A percentile compares a stretch with the other conserved stretches of the same genome.
Evolutionary conservation across 176 grass and related monocot genomes (phyloP).

Genomic region (Eragrostis curvula): DNA sequence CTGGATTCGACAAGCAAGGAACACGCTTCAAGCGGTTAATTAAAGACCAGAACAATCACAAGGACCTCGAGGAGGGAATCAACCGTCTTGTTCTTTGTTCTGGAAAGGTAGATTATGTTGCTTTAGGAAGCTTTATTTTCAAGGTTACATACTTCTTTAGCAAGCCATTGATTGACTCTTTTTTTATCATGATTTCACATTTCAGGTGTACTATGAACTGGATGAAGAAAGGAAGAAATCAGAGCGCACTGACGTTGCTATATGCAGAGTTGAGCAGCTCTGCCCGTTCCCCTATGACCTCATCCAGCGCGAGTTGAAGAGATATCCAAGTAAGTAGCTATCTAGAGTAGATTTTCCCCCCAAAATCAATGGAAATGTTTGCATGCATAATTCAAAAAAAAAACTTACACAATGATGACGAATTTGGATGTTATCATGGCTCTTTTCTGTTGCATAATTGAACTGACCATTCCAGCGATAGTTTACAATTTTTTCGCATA

Average conservation of each 20-base stretch:
- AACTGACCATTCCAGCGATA: neutral
- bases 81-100: slow-evolving; percentile 89
- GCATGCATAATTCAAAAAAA: too few relatives aligned
- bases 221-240: slow-evolving; percentile 85
- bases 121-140: slow-evolving; percentile 4
- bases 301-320: slow-evolving; percentile 93
- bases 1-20: slow-evolving; percentile 98
- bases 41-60: slow-evolving; percentile 85
- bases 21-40: slow-evolving; percentile 96
- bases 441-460: neutral
- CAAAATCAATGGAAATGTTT: neutral
- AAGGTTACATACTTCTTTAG: neutral
- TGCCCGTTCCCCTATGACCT: slow-evolving; percentile 92
- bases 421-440: neutral
- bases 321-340: slow-evolving; percentile 84
- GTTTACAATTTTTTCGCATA: too few relatives aligned
- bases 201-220: slow-evolving; percentile 94
- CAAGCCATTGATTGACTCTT: neutral
- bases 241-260: slow-evolving; percentile 74
- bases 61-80: slow-evolving; percentile 84
- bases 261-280: slow-evolving; percentile 97
- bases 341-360: neutral
- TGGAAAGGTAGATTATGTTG: slow-evolving; percentile 67
- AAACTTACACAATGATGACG: neutral
- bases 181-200: neutral